Evolutionary conservation across 2,329 filamentous ascomycete species (phyloP), one percentile per base, ranked within the genome.

Genomic region (Hypoxylon sp.): DNA sequence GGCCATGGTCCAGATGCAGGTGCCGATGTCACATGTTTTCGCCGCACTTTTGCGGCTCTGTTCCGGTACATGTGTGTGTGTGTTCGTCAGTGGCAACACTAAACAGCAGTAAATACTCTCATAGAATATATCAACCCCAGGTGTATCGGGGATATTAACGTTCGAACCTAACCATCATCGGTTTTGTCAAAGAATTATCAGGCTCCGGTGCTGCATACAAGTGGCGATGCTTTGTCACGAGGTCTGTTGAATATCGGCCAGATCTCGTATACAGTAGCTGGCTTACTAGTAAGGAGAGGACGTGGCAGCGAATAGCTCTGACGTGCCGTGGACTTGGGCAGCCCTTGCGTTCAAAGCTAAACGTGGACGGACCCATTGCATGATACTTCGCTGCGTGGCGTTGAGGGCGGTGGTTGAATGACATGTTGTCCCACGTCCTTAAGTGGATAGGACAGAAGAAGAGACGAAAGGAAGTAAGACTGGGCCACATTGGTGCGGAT

Each of bases 191-290:
- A 62, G 38, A 26, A 42, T 20, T 36, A 16, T 56, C 32, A 38
- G 33, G 36, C 52, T 51, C 33, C 33, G 14, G 48, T 44, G 33
- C 40, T 54, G 33, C 51, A 50, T 22, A 56, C 36, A 16, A 51
- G 22, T 24, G 44, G 42, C 30, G 26, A 33, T 18, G 18, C 11
- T 45, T 50, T 24, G 46, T 51, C 63, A 54, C 44, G 48, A 63
- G 46, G 46, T 52, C 24, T 38, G 28, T 54, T 33, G 44, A 60
- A 61, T 52, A 18, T 62, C 53, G 45, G 52, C 60, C 56, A 65
- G 52, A 68, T 64, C 56, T 65, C 51, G 51, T 60, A 36, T 60
- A 48, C 49, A 30, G 28, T 38, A 22, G 38, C 56, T 36, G 45
- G 62, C 59, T 61, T 20, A 20, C 45, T 33, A 58, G 48, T 46